Evolutionary conservation across 2,329 filamentous ascomycete genomes (phyloP).

Genomic region (Xylariaceae sp.): DNA sequence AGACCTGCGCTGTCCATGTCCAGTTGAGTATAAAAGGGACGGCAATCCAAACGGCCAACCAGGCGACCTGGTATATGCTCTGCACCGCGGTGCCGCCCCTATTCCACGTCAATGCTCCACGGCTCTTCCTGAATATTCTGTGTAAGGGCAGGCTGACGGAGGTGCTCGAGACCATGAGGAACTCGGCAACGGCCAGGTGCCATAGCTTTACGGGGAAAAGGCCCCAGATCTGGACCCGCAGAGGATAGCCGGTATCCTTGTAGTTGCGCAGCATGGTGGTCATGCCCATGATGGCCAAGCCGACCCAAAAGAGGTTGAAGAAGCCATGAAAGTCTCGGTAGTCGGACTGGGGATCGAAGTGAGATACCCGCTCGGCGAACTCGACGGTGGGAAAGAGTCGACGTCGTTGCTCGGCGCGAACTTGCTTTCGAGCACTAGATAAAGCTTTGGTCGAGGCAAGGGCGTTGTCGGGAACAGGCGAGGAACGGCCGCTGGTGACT

Average conservation of each 20-base stretch:
- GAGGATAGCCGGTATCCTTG: slow-evolving; percentile 84
- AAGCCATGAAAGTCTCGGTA: slow-evolving; percentile 95
- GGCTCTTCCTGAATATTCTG: slow-evolving; percentile 52
- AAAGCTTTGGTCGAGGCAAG: slow-evolving; percentile 87
- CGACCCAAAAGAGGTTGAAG: slow-evolving; percentile 98
- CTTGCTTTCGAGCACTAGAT: slow-evolving; percentile 76
- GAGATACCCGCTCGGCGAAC: slow-evolving; percentile 83
- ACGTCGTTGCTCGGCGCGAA: slow-evolving; percentile 72
- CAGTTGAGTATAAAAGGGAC: slow-evolving; percentile 81
- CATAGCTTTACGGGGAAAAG: slow-evolving; percentile 84
- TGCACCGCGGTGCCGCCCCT: slow-evolving; percentile 75
- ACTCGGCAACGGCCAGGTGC: slow-evolving; percentile 78
- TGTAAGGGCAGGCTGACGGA: slow-evolving; percentile 70
- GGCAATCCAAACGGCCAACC: slow-evolving; percentile 78
- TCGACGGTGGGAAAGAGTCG: slow-evolving; percentile 91
- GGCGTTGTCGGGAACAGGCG: slow-evolving; percentile 80
- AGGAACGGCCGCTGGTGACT: slow-evolving; percentile 65
- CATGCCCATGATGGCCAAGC: slow-evolving; percentile 91
- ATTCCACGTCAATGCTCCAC: slow-evolving; percentile 62
- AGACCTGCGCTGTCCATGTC: slow-evolving; percentile 98
- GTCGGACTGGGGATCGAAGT: slow-evolving; percentile 89
- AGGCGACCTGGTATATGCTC: slow-evolving; percentile 71
- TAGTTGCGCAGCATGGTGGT: slow-evolving; percentile 90
- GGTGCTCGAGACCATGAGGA: slow-evolving; percentile 76
- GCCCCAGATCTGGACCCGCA: slow-evolving; percentile 81